Base-by-base conservation (phyloP, 257 asterid species). In the Buddleja alternifolia region DNA sequence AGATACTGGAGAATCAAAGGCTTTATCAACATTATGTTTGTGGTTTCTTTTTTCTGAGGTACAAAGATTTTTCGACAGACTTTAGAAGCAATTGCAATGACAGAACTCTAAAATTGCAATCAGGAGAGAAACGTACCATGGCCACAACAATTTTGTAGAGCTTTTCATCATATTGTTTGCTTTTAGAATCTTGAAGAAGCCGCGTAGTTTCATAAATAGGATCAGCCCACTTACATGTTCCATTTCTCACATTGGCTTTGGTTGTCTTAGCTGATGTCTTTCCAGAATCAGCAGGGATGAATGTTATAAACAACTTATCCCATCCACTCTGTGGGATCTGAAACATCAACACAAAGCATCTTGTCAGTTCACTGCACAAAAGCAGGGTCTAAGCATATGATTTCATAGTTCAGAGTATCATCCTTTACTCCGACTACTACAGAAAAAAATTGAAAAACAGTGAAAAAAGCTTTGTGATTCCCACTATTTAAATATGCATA, bases 201-300 rank as follows among this genome's bases (percentile, higher is more conserved):
- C 95, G 80, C 10, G 99, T 87, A 41, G 97, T 94, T 83, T 91
- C 99, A 69, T 94, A 94, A 63, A 94, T 94, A 75, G 99, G 97
- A 79, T 91, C 99, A 1, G 90, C 93, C 97, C 99, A 94, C 86
- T 91, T 94, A 78, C 99, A 94, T 51, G 94, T 80, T 66, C 99
- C 97, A 73, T 91, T 94, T 82, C 97, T 80, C 57, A 84, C 97
- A 75, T 83, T 86, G 63, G 99, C 93, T 85, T 94, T 94, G 58
- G 96, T 87, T 63, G 99, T 94, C 79, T 94, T 94, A 60, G 97
- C 84, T 21, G 90, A 83, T 64, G 88, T 81, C 80, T 91, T 94
- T 70, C 96, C 99, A 2, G 97, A 67, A 69, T 94, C 99, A 41
- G 80, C 81, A 63, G 97, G 84, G 75, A 86, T 75, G 71, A 86